Conservation (phyloP, 2,329 filamentous ascomycete species). For the Metarhizium album region DNA sequence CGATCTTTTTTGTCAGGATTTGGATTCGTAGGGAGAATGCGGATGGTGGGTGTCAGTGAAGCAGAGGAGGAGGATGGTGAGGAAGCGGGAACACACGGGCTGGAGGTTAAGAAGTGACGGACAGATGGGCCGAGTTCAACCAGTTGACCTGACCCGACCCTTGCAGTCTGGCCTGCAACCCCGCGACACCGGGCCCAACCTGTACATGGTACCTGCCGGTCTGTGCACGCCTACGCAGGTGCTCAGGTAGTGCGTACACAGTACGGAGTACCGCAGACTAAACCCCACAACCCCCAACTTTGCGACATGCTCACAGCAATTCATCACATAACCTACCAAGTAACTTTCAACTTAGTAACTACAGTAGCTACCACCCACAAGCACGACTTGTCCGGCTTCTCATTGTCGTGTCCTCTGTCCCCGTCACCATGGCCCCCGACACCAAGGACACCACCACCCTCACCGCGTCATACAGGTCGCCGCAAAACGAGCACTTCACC, state of each 20-base stretch:
- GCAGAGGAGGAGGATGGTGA: not conserved
- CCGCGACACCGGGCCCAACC: no score
- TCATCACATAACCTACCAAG: no score
- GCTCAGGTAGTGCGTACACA: no score
- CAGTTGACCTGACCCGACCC: no score
- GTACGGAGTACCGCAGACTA: no score
- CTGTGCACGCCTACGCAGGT: no score
- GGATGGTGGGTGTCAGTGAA: not conserved
- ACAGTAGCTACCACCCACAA: not conserved
- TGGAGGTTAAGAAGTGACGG: not conserved
- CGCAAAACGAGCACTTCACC: slow-evolving; percentile 36
- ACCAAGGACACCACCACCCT: slow-evolving; percentile 17
- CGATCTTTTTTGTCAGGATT: not conserved
- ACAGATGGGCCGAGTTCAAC: no score
- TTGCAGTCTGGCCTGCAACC: no score
- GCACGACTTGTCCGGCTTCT: not conserved
- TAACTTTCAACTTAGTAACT: no score
- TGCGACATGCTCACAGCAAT: no score
- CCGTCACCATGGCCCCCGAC: not conserved
- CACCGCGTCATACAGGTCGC: slow-evolving; percentile 43
- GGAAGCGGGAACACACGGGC: not conserved
- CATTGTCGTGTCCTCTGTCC: not conserved
- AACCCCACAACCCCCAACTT: no score
- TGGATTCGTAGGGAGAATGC: not conserved
- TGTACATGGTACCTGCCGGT: no score